Percentiles rank a stretch among this genome's conserved stretches.
phyloP scores from a whole-genome alignment of 768 basidiomycete species.

The Pleurotus salmoneostramineus region DNA sequence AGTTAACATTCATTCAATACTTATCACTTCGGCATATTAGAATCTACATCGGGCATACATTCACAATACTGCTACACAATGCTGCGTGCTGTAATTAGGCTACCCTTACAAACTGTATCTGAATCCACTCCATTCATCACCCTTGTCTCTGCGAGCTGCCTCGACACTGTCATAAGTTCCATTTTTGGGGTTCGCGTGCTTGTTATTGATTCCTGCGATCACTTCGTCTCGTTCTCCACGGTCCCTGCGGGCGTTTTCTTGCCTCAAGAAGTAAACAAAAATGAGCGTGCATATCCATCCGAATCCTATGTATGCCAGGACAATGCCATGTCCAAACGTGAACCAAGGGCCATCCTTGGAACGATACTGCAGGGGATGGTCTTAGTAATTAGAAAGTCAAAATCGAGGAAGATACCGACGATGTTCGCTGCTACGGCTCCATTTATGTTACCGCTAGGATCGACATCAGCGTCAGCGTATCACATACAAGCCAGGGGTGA shows the following conservation, averaged over 20 bases:
- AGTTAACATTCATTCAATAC: background rate
- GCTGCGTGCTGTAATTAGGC: background rate
- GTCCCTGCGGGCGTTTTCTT: slow-evolving; percentile 61
- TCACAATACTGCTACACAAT: background rate
- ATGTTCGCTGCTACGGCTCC: slow-evolving; percentile 67
- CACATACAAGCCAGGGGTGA: slow-evolving; percentile 3
- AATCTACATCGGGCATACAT: slow-evolving; percentile 1
- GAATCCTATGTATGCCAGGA: slow-evolving; percentile 66
- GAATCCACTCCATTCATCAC: slow-evolving; percentile 77
- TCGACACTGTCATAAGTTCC: slow-evolving; percentile 50
- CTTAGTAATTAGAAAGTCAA: background rate
- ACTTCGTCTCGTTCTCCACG: slow-evolving; percentile 68
- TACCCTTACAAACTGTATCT: slow-evolving; percentile 48
- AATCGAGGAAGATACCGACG: slow-evolving; percentile 30
- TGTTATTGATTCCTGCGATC: slow-evolving; percentile 45
- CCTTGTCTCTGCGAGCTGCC: slow-evolving; percentile 57
- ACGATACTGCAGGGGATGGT: slow-evolving; percentile 47
- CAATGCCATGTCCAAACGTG: slow-evolving; percentile 62
- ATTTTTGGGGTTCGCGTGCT: slow-evolving; percentile 42
- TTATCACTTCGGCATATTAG: slow-evolving; percentile 2
- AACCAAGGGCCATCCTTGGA: slow-evolving; percentile 64
- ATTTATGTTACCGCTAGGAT: slow-evolving; percentile 54
- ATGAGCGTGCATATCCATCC: slow-evolving; percentile 52
- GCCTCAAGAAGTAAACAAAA: slow-evolving; percentile 42
- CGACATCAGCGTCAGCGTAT: background rate